phyloP scores from a whole-genome alignment of 2,329 filamentous ascomycete species.

The Arachnopeziza araneosa region DNA sequence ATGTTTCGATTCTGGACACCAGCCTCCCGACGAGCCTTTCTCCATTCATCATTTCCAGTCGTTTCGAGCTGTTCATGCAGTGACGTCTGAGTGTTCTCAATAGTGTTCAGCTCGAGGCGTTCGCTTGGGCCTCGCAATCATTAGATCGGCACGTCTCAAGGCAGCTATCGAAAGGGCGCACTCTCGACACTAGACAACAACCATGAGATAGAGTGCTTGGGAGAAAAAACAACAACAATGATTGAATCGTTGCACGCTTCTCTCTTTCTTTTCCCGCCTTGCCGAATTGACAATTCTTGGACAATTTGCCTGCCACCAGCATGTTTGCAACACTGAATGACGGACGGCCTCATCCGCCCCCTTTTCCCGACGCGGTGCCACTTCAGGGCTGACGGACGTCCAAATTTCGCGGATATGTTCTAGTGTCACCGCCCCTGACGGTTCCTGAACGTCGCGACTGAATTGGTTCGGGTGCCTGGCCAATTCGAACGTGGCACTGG shows the following conservation, averaged over 20 bases:
- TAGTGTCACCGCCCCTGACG: background rate
- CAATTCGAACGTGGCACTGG: conserved; percentile 4
- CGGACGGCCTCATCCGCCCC: conserved; percentile 1
- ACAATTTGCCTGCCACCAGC: background rate
- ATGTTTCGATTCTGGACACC: background rate
- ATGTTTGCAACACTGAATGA: background rate
- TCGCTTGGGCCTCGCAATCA: background rate
- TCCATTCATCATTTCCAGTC: background rate
- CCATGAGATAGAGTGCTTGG: too few species aligned
- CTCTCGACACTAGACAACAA: too few species aligned
- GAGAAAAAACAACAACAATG: too few species aligned
- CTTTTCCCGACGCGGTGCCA: background rate
- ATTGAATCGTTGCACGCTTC: too few species aligned
- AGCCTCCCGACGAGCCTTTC: background rate
- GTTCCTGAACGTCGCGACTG: conserved; percentile 6
- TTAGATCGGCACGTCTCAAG: background rate
- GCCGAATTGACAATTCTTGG: too few species aligned
- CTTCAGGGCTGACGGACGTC: background rate
- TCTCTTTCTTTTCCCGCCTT: too few species aligned
- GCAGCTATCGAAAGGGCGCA: too few species aligned
- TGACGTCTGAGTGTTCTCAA: background rate
- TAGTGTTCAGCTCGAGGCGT: background rate
- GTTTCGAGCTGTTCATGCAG: background rate
- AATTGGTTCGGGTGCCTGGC: conserved; percentile 19
- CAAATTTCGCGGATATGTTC: background rate